Evolutionary conservation across 1,284 basidiomycete species (phyloP), one percentile per base, ranked within the genome.

Genomic region (Cryptococcus amylolentus): DNA sequence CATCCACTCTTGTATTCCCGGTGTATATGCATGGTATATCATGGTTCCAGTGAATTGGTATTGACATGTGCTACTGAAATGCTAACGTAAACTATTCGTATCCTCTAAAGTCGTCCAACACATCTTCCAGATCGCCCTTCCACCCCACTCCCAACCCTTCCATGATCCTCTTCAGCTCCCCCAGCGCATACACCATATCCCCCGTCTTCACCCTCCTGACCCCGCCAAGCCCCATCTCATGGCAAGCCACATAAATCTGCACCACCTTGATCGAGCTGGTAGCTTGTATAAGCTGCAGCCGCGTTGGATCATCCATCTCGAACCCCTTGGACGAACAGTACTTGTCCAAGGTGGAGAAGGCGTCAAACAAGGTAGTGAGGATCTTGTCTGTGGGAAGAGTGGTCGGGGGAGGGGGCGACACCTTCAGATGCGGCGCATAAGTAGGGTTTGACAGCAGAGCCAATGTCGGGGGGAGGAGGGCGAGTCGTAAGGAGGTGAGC

Each of bases 21-120:
- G 47, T 56, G 58, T 60, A 52, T 60, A 52, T 55, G 54, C 54
- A 60, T 56, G 50, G 27, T 44, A 44, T 44, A 13, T 50, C 40
- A 45, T 39, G 27, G 28, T 42, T n/a, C 41, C 14, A 42, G 14
- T 8, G 41, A n/a, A 42, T 9, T 10, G 20, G 16, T 16, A 48
- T 10, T 3, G 13, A 26, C 28, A 28, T 48, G 27, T 46, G 26
- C 16, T 26, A 28, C 46, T n/a, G 31, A 48, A 28, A 31, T 28
- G 46, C 46, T 13, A 7, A 12, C 9, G n/a, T 18, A n/a, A n/a
- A 35, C 37, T 39, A 54, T 31, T 43, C 41, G 26, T 51, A 49
- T 27, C 41, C 41, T n/a, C 28, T 46, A 8, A 60, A 38, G 13
- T 56, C 54, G 4, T 51, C 38, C 10, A 53, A 49, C 7, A 59